phyloP scores from a whole-genome alignment of 1,139 yeast species.

The Blastobotrys aristatus region DNA sequence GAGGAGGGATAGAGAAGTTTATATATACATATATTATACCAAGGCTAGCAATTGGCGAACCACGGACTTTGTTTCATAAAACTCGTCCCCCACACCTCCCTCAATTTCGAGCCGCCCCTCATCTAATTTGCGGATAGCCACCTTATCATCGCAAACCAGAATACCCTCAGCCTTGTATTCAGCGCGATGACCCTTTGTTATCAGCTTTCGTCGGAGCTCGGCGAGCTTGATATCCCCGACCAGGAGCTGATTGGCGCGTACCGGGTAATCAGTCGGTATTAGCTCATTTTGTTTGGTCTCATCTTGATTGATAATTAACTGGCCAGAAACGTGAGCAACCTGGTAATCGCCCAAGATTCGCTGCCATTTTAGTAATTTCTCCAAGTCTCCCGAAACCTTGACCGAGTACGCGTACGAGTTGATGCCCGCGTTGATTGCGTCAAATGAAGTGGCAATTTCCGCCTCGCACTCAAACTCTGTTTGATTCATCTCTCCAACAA shows the following conservation, averaged over 20 bases:
- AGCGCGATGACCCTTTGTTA: conserved; percentile 59
- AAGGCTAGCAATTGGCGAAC: conserved; percentile 79
- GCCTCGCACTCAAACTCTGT: conserved; percentile 15
- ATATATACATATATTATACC: conserved; percentile 44
- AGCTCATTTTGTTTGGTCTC: conserved; percentile 18
- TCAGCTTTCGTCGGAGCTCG: conserved; percentile 64
- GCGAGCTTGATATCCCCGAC: conserved; percentile 88
- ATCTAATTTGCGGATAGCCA: conserved; percentile 70
- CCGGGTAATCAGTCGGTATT: conserved; percentile 25
- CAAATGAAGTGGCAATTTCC: conserved; percentile 30
- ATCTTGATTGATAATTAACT: conserved; percentile 40
- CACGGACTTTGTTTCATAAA: conserved; percentile 71
- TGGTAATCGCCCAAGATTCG: conserved; percentile 72
- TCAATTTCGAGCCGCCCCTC: conserved; percentile 83
- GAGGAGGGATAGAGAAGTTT: too few species aligned
- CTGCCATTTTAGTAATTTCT: conserved; percentile 74
- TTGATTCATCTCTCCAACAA: conserved; percentile 31
- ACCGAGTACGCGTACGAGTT: conserved; percentile 66
- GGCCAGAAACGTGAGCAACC: conserved; percentile 79
- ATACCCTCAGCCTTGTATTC: conserved; percentile 94
- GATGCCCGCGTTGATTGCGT: conserved; percentile 50
- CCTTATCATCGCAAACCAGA: conserved; percentile 71
- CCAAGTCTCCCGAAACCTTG: conserved; percentile 61
- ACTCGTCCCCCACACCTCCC: conserved; percentile 71
- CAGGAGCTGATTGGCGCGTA: conserved; percentile 46